A percentile compares a stretch with the other conserved stretches of the same genome.
Conservation (phyloP, 1,284 basidiomycete species). For the Cystobasidium slooffiae region DNA sequence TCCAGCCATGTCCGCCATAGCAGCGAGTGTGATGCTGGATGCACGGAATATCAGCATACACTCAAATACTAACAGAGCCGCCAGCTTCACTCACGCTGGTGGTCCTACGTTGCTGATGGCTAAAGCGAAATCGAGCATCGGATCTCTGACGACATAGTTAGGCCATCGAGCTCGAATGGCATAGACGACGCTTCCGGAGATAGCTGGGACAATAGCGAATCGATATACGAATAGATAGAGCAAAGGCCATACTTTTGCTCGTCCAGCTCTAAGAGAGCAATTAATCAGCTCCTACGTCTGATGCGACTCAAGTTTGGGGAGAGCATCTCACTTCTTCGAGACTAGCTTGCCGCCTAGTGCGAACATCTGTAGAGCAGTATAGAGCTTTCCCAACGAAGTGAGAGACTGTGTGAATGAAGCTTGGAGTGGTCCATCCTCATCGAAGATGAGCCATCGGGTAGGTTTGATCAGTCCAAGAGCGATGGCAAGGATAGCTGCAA, state of each 20-base stretch:
- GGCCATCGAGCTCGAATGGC: conserved; percentile 50
- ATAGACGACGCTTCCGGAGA: conserved; percentile 53
- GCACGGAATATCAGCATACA: background rate
- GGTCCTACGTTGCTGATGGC: conserved; percentile 56
- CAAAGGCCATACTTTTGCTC: conserved; percentile 45
- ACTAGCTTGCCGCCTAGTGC: conserved; percentile 46
- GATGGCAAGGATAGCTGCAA: conserved; percentile 55
- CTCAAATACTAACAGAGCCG: background rate
- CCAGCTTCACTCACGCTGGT: conserved; percentile 49
- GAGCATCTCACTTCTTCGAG: conserved; percentile 20
- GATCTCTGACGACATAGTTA: conserved; percentile 48
- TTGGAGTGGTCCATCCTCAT: conserved; percentile 48
- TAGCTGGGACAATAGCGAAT: conserved; percentile 54
- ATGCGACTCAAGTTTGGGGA: background rate
- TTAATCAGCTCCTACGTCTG: conserved; percentile 3
- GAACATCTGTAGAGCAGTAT: conserved; percentile 56
- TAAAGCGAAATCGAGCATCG: conserved; percentile 55
- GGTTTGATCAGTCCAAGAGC: conserved; percentile 54
- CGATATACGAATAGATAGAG: conserved; percentile 55
- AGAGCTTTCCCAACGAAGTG: conserved; percentile 55
- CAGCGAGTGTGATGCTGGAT: conserved; percentile 53
- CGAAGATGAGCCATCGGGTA: conserved; percentile 53
- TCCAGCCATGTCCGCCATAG: conserved; percentile 49
- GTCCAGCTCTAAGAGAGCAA: conserved; percentile 27
- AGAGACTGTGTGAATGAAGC: conserved; percentile 49